Evolutionary conservation across 192 early-diverging fungal genomes (phyloP), one percentile per base, ranked within the genome.

Genomic region (Piromyces sp.): DNA sequence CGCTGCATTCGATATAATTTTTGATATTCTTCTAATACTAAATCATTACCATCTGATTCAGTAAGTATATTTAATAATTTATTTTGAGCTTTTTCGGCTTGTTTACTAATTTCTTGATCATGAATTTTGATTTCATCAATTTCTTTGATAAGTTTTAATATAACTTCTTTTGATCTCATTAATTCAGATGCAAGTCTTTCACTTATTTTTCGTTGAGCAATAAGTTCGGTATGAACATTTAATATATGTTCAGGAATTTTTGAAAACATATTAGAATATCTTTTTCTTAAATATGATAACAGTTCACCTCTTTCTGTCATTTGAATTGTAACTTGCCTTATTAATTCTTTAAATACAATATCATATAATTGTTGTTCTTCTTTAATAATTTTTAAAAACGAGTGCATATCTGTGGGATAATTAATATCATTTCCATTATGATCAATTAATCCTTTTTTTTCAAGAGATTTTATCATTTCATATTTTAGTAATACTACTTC

Each of bases 341-440:
- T 87, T 36, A 91, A 79, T 81, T 91, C 90, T 36, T 82, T 51
- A 78, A 91, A 90, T 5, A 91, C 90, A 5, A 87, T 83, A 83
- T 91, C 88, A 84, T 91, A 91, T 82, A 91, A 89, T 81, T 89
- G 86, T 82, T 91, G 88, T 83, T 91, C 90, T 81, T 91, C 87
- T 36, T 85, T 83, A 30, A 90, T 90, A 30, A 91, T 84, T 33
- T 83, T 84, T 36, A 91, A 81, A 79, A 91, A 90, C 7, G 88
- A 85, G 79, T 90, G 89, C 87, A 91, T 89, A 80, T 91, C 90
- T 26, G 90, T 90, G 2, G 90, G 90, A 81, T 91, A 91, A 30
- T n/a, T 30, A 30, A 79, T 37, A 30, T 81, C 33, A 79, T 30
- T 30, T 22, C 30, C 86, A 30, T 86, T 29, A 29, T 89, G 88